Conservation (phyloP, 2,329 filamentous ascomycete species). For the Aspergillus thermomutatus region DNA sequence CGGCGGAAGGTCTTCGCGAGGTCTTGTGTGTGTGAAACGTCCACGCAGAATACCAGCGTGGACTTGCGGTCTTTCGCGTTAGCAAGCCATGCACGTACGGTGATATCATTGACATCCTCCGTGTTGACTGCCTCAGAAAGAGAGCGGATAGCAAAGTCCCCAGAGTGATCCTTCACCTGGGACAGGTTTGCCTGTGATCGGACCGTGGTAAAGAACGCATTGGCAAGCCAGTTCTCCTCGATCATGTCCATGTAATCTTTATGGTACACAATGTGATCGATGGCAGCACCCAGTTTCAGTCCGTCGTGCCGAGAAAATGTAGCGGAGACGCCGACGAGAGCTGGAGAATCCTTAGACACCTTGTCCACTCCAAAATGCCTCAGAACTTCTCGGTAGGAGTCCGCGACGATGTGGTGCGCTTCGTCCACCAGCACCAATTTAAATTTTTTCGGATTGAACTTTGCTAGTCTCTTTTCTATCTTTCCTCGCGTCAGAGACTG, state of each 20-base stretch:
- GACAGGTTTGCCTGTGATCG: conserved; percentile 77
- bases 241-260: conserved; percentile 81
- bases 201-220: conserved; percentile 93
- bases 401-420: conserved; percentile 91
- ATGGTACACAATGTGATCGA: conserved; percentile 95
- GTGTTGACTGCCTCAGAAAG: conserved; percentile 84
- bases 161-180: conserved; percentile 61
- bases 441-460: conserved; percentile 75
- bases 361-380: conserved; percentile 72
- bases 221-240: conserved; percentile 83
- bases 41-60: conserved; percentile 91
- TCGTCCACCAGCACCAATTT: conserved; percentile 95
- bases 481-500: conserved; percentile 75
- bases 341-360: conserved; percentile 51
- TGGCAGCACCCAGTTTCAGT: conserved; percentile 73
- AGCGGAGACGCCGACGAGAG: conserved; percentile 86
- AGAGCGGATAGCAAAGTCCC: conserved; percentile 77
- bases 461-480: conserved; percentile 69
- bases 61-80: conserved; percentile 73
- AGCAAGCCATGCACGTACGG: conserved; percentile 79
- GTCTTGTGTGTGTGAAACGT: conserved; percentile 73
- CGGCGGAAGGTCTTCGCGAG: conserved; percentile 73
- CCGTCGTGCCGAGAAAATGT: conserved; percentile 79
- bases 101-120: conserved; percentile 73
- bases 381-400: conserved; percentile 71